A percentile compares a stretch with the other conserved stretches of the same genome.
Conservation (phyloP, 2,329 filamentous ascomycete genomes). For the Stylonectria norvegica region DNA sequence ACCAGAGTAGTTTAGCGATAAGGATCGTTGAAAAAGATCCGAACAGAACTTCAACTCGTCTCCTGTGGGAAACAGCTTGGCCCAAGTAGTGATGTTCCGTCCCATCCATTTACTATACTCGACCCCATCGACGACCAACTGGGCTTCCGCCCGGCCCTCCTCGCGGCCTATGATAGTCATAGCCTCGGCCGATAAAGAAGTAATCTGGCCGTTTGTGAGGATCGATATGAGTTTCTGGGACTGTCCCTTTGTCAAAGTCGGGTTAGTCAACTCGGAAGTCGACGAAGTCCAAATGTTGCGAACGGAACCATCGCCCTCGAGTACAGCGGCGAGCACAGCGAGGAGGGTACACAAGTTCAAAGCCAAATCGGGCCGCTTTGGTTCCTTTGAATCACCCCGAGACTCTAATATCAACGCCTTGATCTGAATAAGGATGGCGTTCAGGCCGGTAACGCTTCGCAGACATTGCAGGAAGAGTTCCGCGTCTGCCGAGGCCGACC, state of each 20-base stretch:
- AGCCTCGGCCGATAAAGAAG: constrained; percentile 54
- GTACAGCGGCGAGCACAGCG: constrained; percentile 41
- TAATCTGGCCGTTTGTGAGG: constrained; percentile 47
- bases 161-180: constrained; percentile 45
- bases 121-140: constrained; percentile 64
- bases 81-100: constrained; percentile 53
- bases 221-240: constrained; percentile 40
- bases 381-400: constrained; percentile 36
- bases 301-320: constrained; percentile 38
- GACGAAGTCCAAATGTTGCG: constrained; percentile 38
- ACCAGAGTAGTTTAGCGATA: constrained; percentile 74
- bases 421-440: constrained; percentile 70
- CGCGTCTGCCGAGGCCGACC: constrained; percentile 34
- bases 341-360: constrained; percentile 45
- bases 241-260: constrained; percentile 29
- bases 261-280: constrained; percentile 18
- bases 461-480: constrained; percentile 61
- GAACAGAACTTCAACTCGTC: constrained; percentile 42
- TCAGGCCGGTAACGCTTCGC: constrained; percentile 71
- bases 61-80: constrained; percentile 28
- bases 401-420: constrained; percentile 56
- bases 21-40: constrained; percentile 53
- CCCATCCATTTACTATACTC: constrained; percentile 71
- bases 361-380: constrained; percentile 39
- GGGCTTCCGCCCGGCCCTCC: constrained; percentile 16